phyloP scores from a whole-genome alignment of 306 rosid species.

The Vigna trinervia region DNA sequence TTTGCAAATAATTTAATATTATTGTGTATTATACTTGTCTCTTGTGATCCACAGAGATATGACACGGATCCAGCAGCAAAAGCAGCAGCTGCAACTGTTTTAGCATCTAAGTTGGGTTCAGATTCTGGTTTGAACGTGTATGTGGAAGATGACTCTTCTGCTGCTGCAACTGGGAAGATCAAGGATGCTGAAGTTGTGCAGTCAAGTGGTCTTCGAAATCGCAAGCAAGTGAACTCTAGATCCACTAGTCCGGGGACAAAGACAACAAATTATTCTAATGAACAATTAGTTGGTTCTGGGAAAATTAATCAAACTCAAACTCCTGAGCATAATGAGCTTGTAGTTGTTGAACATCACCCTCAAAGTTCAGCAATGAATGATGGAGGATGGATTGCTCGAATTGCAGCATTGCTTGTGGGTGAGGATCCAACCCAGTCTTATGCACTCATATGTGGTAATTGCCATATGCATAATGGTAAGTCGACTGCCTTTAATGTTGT shows the following conservation, averaged over 20 bases:
- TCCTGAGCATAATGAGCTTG: constrained; percentile 57
- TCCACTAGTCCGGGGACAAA: constrained; percentile 55
- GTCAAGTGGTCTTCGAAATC: constrained; percentile 74
- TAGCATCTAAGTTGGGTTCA: constrained; percentile 91
- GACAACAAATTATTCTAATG: constrained; percentile 49
- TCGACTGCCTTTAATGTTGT: constrained; percentile 15
- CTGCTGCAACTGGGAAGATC: constrained; percentile 63
- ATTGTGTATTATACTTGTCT: constrained; percentile 23
- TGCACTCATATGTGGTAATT: constrained; percentile 93
- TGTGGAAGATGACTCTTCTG: constrained; percentile 63
- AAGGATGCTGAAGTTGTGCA: constrained; percentile 62
- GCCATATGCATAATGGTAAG: constrained; percentile 97
- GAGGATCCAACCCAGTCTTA: constrained; percentile 91
- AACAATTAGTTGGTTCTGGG: constrained; percentile 54
- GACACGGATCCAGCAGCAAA: constrained; percentile 97
- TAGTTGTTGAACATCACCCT: constrained; percentile 67
- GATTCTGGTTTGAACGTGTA: constrained; percentile 81
- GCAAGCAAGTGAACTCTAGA: constrained; percentile 63
- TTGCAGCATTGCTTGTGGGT: constrained; percentile 93
- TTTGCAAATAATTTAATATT: constrained; percentile 17
- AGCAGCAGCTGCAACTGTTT: constrained; percentile 95
- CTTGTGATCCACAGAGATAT: constrained; percentile 71
- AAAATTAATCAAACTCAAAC: constrained; percentile 51
- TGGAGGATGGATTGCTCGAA: constrained; percentile 87
- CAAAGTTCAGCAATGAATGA: constrained; percentile 61